A percentile compares a stretch with the other conserved stretches of the same genome.
phyloP scores from a whole-genome alignment of 179 eudicot species.

The Beta corolliflora region DNA sequence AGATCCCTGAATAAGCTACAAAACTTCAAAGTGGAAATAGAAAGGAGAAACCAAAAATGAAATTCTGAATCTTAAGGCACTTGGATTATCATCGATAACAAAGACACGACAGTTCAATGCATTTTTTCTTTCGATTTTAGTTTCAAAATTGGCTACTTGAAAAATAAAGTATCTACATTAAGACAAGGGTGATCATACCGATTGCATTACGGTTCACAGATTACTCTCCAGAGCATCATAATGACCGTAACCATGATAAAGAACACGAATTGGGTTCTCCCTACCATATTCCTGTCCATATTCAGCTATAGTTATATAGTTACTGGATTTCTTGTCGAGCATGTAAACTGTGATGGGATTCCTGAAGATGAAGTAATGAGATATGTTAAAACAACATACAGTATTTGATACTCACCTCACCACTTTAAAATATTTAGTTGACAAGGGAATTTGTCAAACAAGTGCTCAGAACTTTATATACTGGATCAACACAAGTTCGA shows the following conservation, averaged over 20 bases:
- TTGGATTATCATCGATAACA: not conserved
- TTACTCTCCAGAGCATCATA: constrained; percentile 57
- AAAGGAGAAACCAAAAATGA: not conserved
- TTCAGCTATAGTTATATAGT: constrained; percentile 60
- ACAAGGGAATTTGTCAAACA: not conserved
- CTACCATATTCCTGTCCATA: constrained; percentile 75
- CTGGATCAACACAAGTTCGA: not conserved
- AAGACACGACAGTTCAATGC: not conserved
- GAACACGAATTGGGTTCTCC: constrained; percentile 60
- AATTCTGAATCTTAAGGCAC: not conserved
- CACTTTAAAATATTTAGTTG: not conserved
- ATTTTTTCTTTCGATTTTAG: not conserved
- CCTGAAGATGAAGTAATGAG: constrained; percentile 41
- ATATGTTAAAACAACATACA: constrained; percentile 13
- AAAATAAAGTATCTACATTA: not conserved
- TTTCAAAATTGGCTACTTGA: not conserved
- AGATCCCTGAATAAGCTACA: constrained; percentile 20
- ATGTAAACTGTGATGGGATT: constrained; percentile 71
- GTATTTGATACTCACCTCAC: no score
- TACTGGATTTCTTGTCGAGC: constrained; percentile 52
- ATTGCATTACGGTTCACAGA: constrained; percentile 23
- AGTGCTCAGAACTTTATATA: not conserved
- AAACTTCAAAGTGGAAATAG: not conserved
- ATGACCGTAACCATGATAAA: constrained; percentile 78
- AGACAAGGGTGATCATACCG: constrained; percentile 30